These are phyloP conservation scores for Lithospermum erythrorhizon DNA, from an alignment of 257 asterid genomes.

Conservation along the genomic window DNA sequence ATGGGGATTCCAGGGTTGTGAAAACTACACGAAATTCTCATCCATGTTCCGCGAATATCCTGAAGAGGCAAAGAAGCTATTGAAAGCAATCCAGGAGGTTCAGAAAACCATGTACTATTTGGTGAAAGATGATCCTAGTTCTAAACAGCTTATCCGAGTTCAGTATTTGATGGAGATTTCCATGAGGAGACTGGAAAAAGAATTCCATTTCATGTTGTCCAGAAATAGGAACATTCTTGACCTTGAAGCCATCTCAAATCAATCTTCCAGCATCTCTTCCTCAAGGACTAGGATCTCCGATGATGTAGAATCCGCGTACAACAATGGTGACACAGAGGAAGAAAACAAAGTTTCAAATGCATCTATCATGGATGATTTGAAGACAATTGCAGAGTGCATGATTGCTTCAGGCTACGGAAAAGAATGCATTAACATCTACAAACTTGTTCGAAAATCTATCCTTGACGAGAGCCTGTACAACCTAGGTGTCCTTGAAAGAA, in stretches of 20 bases:
- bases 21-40: conserved; percentile 8
- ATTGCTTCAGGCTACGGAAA: conserved; percentile 53
- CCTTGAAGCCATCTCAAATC: conserved; percentile 37
- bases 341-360: conserved; percentile 13
- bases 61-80: conserved; percentile 30
- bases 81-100: conserved; percentile 34
- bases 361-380: conserved; percentile 31
- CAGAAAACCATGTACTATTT: conserved; percentile 47
- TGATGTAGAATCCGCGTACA: conserved; percentile 15
- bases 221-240: conserved; percentile 35
- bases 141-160: conserved; percentile 36
- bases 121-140: conserved; percentile 23
- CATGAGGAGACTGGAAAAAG: conserved; percentile 55
- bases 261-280: conserved; percentile 8
- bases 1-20: conserved; percentile 27
- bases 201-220: conserved; percentile 36
- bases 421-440: conserved; percentile 55
- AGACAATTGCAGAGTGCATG: conserved; percentile 65
- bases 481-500: conserved; percentile 57
- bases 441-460: conserved; percentile 48
- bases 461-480: conserved; percentile 63
- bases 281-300: conserved; percentile 23
- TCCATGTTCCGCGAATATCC: conserved; percentile 29
- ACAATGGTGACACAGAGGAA: conserved; percentile 6
- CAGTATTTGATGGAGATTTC: conserved; percentile 66